Evolutionary conservation across 2,329 filamentous ascomycete species (phyloP), one percentile per base, ranked within the genome.

Genomic region (Acephala macrosclerotiorum): DNA sequence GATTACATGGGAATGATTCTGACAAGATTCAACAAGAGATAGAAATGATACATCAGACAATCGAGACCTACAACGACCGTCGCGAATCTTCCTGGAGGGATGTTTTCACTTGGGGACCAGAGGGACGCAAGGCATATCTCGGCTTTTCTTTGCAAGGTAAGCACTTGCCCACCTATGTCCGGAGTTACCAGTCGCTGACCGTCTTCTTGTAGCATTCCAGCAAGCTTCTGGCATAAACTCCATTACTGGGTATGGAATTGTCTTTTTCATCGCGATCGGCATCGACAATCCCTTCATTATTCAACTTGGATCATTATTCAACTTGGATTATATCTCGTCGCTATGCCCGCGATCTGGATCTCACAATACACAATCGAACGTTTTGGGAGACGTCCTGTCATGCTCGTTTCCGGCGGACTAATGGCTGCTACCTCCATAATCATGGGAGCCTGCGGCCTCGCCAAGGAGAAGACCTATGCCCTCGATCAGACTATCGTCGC

Each of bases 361-460:
- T 36, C 53, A 12, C 33, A 58, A 33, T 38, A 40, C 20, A 29
- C 26, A 9, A 38, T 60, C 9, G 64, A 66, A 18, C 45, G 26
- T 16, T 33, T 66, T 49, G 64, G 64, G 1, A 35, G 64, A n/a
- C 18, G 62, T 66, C 55, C 63, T 38, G 58, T 74, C 58, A 69
- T 78, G 9, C 63, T 77, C 11, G 62, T 74, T 14, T 75, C 76
- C 2, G 72, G 72, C 0, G 53, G 65, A 12, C 47, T 79, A 14
- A 78, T 79, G 56, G 69, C 72, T 1, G 65, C 65, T 5, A 70
- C 71, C 4, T 69, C 79, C 1, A 71, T 80, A 20, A 74, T 75
- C 7, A 79, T 80, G 78, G 79, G 77, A 26, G 78, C 74, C 1
- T 70, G 80, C 11, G 79, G 78, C 16, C 75, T 75, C 0, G 49